Percentiles rank a stretch among this genome's conserved stretches.
Evolutionary conservation across 352 stramenopile species (phyloP).

Genomic region (Phytophthora hybrid): DNA sequence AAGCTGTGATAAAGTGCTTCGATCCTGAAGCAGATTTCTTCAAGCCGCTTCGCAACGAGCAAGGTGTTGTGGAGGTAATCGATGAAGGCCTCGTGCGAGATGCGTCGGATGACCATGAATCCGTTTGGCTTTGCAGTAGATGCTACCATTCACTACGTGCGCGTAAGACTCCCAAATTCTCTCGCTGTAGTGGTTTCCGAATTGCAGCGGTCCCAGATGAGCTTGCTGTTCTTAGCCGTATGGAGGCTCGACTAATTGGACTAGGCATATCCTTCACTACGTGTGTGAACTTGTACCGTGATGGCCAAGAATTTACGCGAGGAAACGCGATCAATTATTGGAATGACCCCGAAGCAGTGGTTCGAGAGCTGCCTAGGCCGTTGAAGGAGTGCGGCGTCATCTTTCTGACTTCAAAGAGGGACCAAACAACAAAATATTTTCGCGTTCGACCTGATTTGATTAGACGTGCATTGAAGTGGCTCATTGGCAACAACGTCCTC

Average conservation of each 20-base stretch:
- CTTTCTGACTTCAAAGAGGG: background rate
- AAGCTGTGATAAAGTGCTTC: too few relatives aligned
- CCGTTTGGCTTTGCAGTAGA: too few relatives aligned
- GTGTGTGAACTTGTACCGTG: slow-evolving; percentile 8
- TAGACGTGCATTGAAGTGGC: background rate
- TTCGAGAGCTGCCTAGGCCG: background rate
- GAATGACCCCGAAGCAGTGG: background rate
- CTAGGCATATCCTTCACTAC: slow-evolving; percentile 20
- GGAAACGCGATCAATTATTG: slow-evolving; percentile 6
- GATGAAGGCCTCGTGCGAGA: too few relatives aligned
- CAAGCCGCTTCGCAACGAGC: too few relatives aligned
- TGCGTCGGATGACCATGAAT: too few relatives aligned
- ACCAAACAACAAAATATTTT: background rate
- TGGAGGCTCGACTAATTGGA: slow-evolving; percentile 11
- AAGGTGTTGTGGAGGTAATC: too few relatives aligned
- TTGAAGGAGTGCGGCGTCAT: background rate
- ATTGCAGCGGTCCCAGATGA: slow-evolving; percentile 5
- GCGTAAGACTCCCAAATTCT: too few relatives aligned
- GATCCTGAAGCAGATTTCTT: too few relatives aligned
- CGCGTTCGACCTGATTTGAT: slow-evolving; percentile 11
- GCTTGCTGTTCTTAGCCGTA: slow-evolving; percentile 9
- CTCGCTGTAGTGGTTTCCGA: slow-evolving; percentile 9
- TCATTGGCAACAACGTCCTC: slow-evolving; percentile 9
- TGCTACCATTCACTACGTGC: too few relatives aligned
- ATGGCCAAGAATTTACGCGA: background rate